These are phyloP conservation scores for Boletus reticulatus DNA, from an alignment of 768 basidiomycete species.

Conservation along the genomic window DNA sequence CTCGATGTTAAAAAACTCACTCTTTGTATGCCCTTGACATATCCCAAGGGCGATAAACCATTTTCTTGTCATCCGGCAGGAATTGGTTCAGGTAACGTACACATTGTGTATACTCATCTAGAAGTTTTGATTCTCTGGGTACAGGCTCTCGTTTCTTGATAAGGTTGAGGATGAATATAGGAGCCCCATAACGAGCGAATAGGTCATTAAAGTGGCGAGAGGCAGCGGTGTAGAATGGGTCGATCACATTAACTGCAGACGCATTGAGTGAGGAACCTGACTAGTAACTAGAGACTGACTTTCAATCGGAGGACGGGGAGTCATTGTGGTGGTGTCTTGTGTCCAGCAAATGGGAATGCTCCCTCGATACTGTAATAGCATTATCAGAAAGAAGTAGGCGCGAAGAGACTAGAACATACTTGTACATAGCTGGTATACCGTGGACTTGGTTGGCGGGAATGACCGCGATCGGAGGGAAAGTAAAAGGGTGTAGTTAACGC, in stretches of 20 bases:
- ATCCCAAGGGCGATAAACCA: conserved; percentile 94
- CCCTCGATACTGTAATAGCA: conserved; percentile 69
- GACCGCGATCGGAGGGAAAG: conserved; percentile 46
- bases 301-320: conserved; percentile 93
- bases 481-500: conserved; percentile 89
- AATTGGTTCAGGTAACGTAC: conserved; percentile 94
- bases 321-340: conserved; percentile 88
- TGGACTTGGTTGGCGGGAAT: conserved; percentile 63
- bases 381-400: not conserved
- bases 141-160: conserved; percentile 83
- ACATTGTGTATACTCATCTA: conserved; percentile 91
- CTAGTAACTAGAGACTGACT: conserved; percentile 49
- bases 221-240: conserved; percentile 93
- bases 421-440: conserved; percentile 96
- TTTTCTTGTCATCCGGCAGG: conserved; percentile 78
- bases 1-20: conserved; percentile 39
- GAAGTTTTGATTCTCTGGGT: conserved; percentile 84
- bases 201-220: conserved; percentile 92
- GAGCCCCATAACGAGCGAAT: conserved; percentile 84
- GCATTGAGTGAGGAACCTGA: conserved; percentile 2
- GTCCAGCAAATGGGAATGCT: conserved; percentile 98
- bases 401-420: conserved; percentile 34
- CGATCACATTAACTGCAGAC: conserved; percentile 77
- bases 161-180: conserved; percentile 88
- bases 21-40: conserved; percentile 95